Conservation (phyloP, 2,329 filamentous ascomycete genomes). For the Mycocentrospora acerina region DNA sequence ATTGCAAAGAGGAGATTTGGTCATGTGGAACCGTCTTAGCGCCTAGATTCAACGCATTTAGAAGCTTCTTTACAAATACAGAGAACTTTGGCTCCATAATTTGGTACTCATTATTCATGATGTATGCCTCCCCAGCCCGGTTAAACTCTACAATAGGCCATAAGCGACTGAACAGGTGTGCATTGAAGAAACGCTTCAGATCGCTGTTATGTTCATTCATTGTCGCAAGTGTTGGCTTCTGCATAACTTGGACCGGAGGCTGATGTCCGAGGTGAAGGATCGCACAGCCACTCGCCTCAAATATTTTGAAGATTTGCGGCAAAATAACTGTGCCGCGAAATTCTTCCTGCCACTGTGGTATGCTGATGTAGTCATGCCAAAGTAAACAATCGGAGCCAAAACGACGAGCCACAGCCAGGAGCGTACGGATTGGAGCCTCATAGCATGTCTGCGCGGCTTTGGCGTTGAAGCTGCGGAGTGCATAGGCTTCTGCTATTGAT, state of each 20-base stretch:
- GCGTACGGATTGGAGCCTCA: slow-evolving; percentile 4
- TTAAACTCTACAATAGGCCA: slow-evolving; percentile 9
- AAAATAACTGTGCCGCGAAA: slow-evolving; percentile 7
- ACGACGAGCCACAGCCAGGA: slow-evolving; percentile 5
- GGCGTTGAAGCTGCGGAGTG: slow-evolving; percentile 2
- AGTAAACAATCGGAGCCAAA: slow-evolving; percentile 5
- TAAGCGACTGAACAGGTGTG: slow-evolving; percentile 7
- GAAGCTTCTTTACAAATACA: slow-evolving; percentile 3
- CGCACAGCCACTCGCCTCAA: slow-evolving; percentile 3
- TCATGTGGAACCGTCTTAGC: background rate
- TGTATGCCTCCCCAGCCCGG: slow-evolving; percentile 2
- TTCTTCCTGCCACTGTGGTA: slow-evolving; percentile 9
- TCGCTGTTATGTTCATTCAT: background rate
- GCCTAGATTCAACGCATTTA: background rate
- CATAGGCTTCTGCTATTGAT: slow-evolving; percentile 6
- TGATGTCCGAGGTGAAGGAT: slow-evolving; percentile 6
- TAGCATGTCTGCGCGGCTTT: slow-evolving; percentile 4
- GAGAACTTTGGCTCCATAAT: slow-evolving; percentile 7
- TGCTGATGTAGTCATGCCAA: slow-evolving; percentile 13
- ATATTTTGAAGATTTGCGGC: slow-evolving; percentile 10
- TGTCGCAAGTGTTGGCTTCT: background rate
- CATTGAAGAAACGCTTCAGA: slow-evolving; percentile 6
- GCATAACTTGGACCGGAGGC: slow-evolving; percentile 1
- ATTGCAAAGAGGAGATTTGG: background rate
- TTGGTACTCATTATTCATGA: slow-evolving; percentile 7